Conservation (phyloP, 1,284 basidiomycete genomes). For the Inonotus hispidus region DNA sequence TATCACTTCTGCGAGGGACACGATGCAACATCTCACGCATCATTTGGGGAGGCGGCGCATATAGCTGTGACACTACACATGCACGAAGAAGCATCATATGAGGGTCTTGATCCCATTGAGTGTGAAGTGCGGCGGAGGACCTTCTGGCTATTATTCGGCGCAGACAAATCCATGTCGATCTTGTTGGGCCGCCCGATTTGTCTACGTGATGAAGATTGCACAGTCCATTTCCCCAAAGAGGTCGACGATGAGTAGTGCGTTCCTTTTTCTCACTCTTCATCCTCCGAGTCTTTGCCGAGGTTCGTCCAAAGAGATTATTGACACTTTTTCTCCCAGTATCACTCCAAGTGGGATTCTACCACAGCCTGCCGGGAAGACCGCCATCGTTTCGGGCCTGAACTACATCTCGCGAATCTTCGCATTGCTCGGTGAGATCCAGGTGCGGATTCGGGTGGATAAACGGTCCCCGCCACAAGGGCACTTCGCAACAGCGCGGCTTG, state of each 20-base stretch:
- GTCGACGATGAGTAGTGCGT: constrained; percentile 82
- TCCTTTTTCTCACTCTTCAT: background rate
- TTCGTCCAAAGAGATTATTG: constrained; percentile 27
- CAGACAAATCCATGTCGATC: constrained; percentile 85
- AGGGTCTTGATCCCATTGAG: constrained; percentile 78
- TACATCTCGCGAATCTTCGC: constrained; percentile 83
- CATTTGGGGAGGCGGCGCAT: constrained; percentile 77
- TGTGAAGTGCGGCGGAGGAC: constrained; percentile 74
- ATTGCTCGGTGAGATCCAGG: constrained; percentile 75
- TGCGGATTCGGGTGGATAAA: constrained; percentile 79
- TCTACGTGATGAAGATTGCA: constrained; percentile 82
- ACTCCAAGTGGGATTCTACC: constrained; percentile 74
- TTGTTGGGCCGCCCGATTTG: constrained; percentile 75
- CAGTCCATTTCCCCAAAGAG: constrained; percentile 79
- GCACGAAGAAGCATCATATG: constrained; percentile 79
- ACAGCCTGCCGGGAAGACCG: constrained; percentile 77
- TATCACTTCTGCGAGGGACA: constrained; percentile 87
- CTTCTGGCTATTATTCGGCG: constrained; percentile 84
- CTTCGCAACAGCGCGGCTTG: constrained; percentile 73
- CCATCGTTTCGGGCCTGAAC: constrained; percentile 79
- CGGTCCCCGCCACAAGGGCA: constrained; percentile 77
- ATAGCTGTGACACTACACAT: constrained; percentile 76
- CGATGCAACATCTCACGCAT: constrained; percentile 78
- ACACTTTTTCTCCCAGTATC: constrained; percentile 44
- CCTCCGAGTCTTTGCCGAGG: constrained; percentile 27